Percentiles rank a stretch among this genome's conserved stretches.
Conservation (phyloP, 2,329 filamentous ascomycete genomes). For the Cryphonectria japonica region DNA sequence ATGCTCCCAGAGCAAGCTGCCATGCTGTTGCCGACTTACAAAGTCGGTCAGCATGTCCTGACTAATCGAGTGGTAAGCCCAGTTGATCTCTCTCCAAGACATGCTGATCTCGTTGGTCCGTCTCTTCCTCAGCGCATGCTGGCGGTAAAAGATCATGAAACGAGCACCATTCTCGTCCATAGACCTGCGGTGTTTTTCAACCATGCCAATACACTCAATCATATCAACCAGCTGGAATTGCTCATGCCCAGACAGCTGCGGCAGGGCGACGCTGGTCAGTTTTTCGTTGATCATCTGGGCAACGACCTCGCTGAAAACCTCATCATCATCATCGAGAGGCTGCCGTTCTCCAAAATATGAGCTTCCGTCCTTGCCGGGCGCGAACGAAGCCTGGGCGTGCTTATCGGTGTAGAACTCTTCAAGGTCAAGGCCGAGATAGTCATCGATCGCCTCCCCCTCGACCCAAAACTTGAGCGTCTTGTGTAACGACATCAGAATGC, state of each 20-base stretch:
- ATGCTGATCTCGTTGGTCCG: conserved; percentile 68
- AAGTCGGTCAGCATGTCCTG: conserved; percentile 91
- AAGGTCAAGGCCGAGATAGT: conserved; percentile 70
- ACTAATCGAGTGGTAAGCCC: conserved; percentile 81
- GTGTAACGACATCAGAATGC: conserved; percentile 72
- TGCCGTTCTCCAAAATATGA: conserved; percentile 44
- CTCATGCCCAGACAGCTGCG: conserved; percentile 80
- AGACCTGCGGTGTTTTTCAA: conserved; percentile 84
- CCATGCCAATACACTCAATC: conserved; percentile 79
- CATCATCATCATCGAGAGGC: conserved; percentile 57
- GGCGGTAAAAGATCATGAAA: conserved; percentile 85
- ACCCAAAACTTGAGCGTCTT: conserved; percentile 81
- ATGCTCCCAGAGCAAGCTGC: conserved; percentile 80
- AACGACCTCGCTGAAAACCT: conserved; percentile 71
- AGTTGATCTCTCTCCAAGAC: conserved; percentile 79
- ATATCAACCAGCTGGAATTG: conserved; percentile 86
- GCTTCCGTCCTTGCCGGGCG: conserved; percentile 38
- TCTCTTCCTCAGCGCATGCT: conserved; percentile 72
- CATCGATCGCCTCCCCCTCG: conserved; percentile 79
- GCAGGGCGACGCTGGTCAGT: conserved; percentile 73
- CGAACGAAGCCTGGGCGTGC: conserved; percentile 19
- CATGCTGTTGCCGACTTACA: conserved; percentile 77
- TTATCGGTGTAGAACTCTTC: conserved; percentile 58
- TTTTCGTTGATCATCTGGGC: conserved; percentile 75
- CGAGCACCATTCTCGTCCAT: conserved; percentile 89